These are phyloP conservation scores for Carnegiea gigantea DNA, from an alignment of 179 eudicot genomes.

Conservation along the genomic window DNA sequence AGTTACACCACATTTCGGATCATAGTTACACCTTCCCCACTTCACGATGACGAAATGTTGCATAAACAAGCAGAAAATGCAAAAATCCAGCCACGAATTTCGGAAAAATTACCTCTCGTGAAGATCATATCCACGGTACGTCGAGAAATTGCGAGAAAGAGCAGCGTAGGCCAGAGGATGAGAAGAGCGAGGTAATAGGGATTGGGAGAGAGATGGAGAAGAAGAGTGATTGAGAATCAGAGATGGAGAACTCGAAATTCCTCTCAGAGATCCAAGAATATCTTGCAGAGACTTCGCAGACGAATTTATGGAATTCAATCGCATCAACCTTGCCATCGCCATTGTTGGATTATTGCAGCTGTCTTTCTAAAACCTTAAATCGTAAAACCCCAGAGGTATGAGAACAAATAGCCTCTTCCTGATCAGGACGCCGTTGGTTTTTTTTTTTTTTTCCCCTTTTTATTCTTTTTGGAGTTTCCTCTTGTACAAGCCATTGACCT, in stretches of 20 bases:
- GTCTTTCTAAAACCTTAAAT: slow-evolving; percentile 22
- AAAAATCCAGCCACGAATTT: background rate
- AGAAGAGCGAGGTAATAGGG: background rate
- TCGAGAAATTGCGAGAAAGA: slow-evolving; percentile 16
- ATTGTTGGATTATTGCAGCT: slow-evolving; percentile 16
- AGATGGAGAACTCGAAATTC: slow-evolving; percentile 10
- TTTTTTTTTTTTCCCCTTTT: background rate
- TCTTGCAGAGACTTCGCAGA: background rate
- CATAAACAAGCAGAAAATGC: background rate
- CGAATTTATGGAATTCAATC: background rate
- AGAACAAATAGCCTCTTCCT: background rate
- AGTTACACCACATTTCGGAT: background rate
- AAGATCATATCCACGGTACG: slow-evolving; percentile 29
- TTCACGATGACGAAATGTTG: background rate
- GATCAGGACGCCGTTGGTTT: background rate
- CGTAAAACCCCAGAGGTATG: background rate
- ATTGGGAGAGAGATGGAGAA: background rate
- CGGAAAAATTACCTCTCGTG: slow-evolving; percentile 27
- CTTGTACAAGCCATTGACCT: background rate
- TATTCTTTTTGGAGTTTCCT: background rate
- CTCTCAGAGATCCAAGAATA: slow-evolving; percentile 12
- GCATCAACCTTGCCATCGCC: slow-evolving; percentile 27
- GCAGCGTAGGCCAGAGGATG: background rate
- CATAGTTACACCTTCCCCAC: background rate
- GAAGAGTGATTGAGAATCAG: slow-evolving; percentile 23